Base-by-base conservation (phyloP, 1,284 basidiomycete species). In the Malassezia psittaci region DNA sequence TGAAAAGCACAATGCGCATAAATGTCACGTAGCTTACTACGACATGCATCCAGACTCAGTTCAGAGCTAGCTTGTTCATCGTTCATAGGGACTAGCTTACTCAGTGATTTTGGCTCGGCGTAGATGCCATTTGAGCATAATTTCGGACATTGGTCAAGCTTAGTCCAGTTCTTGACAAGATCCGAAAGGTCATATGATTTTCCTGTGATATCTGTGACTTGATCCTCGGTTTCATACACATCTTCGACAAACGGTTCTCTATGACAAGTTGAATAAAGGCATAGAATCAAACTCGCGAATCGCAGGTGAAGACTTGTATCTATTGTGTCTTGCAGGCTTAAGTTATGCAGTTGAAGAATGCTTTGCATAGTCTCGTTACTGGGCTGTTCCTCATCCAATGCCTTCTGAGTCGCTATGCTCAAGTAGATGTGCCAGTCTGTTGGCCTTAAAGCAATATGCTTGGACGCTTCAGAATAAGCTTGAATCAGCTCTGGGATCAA, bases 311-410 rank as follows among this genome's bases (percentile, higher is more conserved):
- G 51, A 5, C 45, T 34, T 12, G 46, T 41, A 6, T 56, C 60
- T 0, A 53, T 33, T 11, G 51, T 42, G 19, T 60, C 54, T 3
- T 42, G 19, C 1, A 46, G 53, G 15, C 60, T 58, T 29, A 51
- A 37, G n/a, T 58, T 52, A 43, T 68, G 66, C 38, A 65, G 41
- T 13, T 57, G 57, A 9, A 65, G 54, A 2, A 66, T 21, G 0
- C 8, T n/a, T 2, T 47, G 36, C 4, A 42, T 11, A 5, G 24
- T 40, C 16, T 19, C 24, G 18, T 44, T 35, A 18, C 10, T 32
- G 15, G 29, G 29, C 8, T 15, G 29, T 16, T 45, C 43, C 3
- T 33, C 43, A 1, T 32, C 15, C 15, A 54, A 35, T 2, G 11
- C 15, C 13, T 19, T 24, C 16, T 34, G 13, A 18, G 37, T 19